Evolutionary conservation across 164 flowering plant genomes (phyloP).

Genomic region (Brasenia schreberi): DNA sequence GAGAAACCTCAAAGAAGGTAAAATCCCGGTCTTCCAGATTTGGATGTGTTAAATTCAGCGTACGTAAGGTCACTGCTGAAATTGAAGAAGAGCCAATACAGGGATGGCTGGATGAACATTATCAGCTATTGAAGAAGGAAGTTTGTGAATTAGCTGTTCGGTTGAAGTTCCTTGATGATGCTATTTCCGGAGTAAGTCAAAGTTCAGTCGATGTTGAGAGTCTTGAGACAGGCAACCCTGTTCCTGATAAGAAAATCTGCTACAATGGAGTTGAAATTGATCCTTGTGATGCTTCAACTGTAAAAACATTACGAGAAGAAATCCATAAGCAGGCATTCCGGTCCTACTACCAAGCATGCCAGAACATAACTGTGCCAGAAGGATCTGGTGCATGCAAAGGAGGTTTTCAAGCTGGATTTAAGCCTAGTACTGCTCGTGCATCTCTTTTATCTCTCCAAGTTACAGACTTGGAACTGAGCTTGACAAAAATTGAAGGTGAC

Average conservation of each 20-base stretch:
- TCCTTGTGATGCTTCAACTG: constrained; percentile 43
- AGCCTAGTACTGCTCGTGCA: constrained; percentile 54
- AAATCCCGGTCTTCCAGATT: constrained; percentile 46
- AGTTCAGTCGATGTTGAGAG: constrained; percentile 30
- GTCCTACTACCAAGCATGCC: constrained; percentile 81
- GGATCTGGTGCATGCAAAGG: constrained; percentile 85
- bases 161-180: constrained; percentile 69
- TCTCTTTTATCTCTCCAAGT: constrained; percentile 76
- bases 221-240: constrained; percentile 20
- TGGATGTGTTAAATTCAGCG: constrained; percentile 64
- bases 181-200: constrained; percentile 25
- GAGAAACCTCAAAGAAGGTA: constrained; percentile 46
- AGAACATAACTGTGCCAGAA: constrained; percentile 41
- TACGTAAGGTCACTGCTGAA: constrained; percentile 73
- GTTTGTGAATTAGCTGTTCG: constrained; percentile 85
- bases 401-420: constrained; percentile 94
- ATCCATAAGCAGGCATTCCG: constrained; percentile 64
- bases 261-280: constrained; percentile 62
- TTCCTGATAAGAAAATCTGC: constrained; percentile 22
- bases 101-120: constrained; percentile 99
- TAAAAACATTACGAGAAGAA: constrained; percentile 51
- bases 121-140: constrained; percentile 72
- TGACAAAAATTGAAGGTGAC: constrained; percentile 79
- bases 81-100: constrained; percentile 98
- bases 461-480: constrained; percentile 59